Base-by-base conservation (phyloP, 2,329 filamentous ascomycete genomes). In the Calonectria hongkongensis region DNA sequence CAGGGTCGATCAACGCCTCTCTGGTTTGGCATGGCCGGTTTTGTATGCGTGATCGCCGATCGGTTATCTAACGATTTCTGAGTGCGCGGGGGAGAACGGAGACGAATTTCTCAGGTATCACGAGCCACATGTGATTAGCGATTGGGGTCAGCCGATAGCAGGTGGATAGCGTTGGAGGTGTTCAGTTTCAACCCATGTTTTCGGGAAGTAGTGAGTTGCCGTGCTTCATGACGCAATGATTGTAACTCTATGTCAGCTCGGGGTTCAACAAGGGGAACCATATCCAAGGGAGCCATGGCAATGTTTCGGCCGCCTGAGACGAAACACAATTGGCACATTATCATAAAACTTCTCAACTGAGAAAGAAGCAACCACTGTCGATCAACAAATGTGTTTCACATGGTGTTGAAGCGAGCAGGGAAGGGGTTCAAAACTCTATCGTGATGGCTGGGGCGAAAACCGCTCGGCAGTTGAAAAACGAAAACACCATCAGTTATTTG, bases 1-100 rank as follows among this genome's bases (percentile, higher is more conserved):
- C 62, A 56, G 67, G 39, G 43, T 30, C 48, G 51, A 48, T 54
- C 73, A 62, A 66, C 45, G 30, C 58, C 62, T 62, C 65, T 28
- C 48, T 28, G 63, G 71, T 79, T 73, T 60, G 45, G 67, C 71
- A 39, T 65, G 62, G 64, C 41, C 60, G 63, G 66, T 68, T 70
- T 73, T 58, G 68, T 70, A 63, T 62, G 48, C 50, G 47, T 74
- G 78, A 79, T 79, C 78, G 73, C 73, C 76, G 69, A 76, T 79
- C 78, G 78, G 75, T 72, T 78, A 79, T 79, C 78, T 78, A 73
- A 71, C 63, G 68, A 72, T 48, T 72, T 50, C 64, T 60, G 39
- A 58, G 64, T 62, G 65, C 69, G 73, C 71, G 75, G 69, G 71
- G 71, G 43, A 66, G 60, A 33, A 60, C 21, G 62, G 66, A 72